Evolutionary conservation across 2,329 filamentous ascomycete species (phyloP), one percentile per base, ranked within the genome.

Genomic region (Uncinocarpus reesii): DNA sequence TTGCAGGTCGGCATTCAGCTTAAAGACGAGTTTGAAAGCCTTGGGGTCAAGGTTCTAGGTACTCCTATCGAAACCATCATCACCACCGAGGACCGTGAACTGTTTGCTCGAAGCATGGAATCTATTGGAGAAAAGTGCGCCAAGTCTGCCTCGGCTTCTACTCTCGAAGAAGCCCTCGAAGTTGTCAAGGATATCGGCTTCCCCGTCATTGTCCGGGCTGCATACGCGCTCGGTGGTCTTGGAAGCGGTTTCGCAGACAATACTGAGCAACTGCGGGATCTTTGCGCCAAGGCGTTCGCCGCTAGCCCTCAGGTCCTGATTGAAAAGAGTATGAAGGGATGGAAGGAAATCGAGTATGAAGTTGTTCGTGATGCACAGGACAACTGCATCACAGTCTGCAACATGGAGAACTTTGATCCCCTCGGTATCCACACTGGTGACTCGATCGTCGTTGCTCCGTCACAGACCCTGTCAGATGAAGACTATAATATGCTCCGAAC

Each of bases 361-460:
- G 92, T 96, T 53, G 92, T 98, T 34, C 84, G 92, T 61, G 92
- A 96, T 72, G 84, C 82, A 49, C 81, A 87, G 59, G 89, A 98
- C 72, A 96, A 96, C 76, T 98, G 92, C 66, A 96, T 98, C 65
- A 98, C 92, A 5, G 92, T 98, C 53, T 98, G 92, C 69, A 98
- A 98, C 74, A 96, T 98, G 92, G 92, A 98, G 73, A 98, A 98
- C 72, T 98, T 98, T 62, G 92, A 98, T 66, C 92, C 92, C 48
- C 81, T 98, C 1, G 92, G 92, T 60, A 96, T 96, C 54, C 92
- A 96, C 63, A 98, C 92, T 2, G 92, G 92, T 66, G 92, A 98
- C 65, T 96, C 90, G 10, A 95, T 98, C 56, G 92, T 98, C 45
- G 92, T 98, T 40, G 92, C 92, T 7, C 92, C 92, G 34, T 96